A percentile compares a stretch with the other conserved stretches of the same genome.
These are phyloP conservation scores for Trichosporon coremiiforme DNA, from an alignment of 1,284 basidiomycete genomes.

Conservation along the genomic window DNA sequence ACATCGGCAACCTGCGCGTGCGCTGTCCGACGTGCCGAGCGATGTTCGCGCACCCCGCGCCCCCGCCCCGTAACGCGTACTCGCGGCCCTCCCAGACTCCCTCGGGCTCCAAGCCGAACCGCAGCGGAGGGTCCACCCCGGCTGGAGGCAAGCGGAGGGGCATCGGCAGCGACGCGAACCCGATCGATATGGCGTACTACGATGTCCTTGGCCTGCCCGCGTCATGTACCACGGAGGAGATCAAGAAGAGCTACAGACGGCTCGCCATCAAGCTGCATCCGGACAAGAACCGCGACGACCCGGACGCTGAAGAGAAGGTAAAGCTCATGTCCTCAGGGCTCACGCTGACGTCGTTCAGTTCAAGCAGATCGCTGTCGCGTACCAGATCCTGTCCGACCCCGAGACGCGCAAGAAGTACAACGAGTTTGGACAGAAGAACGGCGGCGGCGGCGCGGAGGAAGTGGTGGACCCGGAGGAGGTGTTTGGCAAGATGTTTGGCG, in stretches of 20 bases:
- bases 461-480: slow-evolving; percentile 76
- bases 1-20: slow-evolving; percentile 67
- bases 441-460: slow-evolving; percentile 49
- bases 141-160: slow-evolving; percentile 62
- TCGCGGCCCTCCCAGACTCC: not conserved
- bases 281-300: slow-evolving; percentile 83
- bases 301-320: slow-evolving; percentile 78
- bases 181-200: slow-evolving; percentile 85
- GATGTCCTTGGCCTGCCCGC: slow-evolving; percentile 57
- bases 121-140: slow-evolving; percentile 13
- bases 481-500: slow-evolving; percentile 86
- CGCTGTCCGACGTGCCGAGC: slow-evolving; percentile 65
- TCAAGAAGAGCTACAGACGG: slow-evolving; percentile 95
- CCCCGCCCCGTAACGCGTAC: slow-evolving; percentile 29
- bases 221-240: slow-evolving; percentile 55
- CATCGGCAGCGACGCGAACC: slow-evolving; percentile 78
- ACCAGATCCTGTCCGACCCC: slow-evolving; percentile 81
- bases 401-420: slow-evolving; percentile 87
- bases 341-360: slow-evolving; percentile 59
- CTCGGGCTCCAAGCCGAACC: slow-evolving; percentile 11
- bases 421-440: slow-evolving; percentile 64
- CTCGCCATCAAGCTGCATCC: slow-evolving; percentile 80
- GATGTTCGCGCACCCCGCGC: slow-evolving; percentile 45
- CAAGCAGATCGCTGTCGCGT: slow-evolving; percentile 84
- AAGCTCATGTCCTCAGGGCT: slow-evolving; percentile 27